Evolutionary conservation across 139 green algal species (phyloP).

Genomic region (Pycnococcus provasolii): DNA sequence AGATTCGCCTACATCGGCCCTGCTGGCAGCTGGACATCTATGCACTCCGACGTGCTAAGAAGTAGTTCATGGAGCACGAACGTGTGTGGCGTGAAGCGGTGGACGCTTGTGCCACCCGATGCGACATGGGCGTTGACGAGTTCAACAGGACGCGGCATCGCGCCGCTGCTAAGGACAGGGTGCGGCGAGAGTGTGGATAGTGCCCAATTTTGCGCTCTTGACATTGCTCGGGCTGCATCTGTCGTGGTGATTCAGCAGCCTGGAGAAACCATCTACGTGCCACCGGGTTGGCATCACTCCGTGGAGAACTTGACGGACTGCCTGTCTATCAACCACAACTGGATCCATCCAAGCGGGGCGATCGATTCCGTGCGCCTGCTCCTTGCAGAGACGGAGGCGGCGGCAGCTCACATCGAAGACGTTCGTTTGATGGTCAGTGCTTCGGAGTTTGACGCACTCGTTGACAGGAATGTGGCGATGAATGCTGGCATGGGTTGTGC

Average conservation of each 20-base stretch:
- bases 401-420: no score
- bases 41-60: conserved; percentile 79
- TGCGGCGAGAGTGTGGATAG: neutral
- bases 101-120: conserved; percentile 57
- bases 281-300: conserved; percentile 71
- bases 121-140: conserved; percentile 23
- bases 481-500: no score
- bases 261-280: conserved; percentile 76
- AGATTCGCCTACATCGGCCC: conserved; percentile 78
- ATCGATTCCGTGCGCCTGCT: no score
- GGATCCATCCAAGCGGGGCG: conserved; percentile 26
- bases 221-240: conserved; percentile 3
- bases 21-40: conserved; percentile 52
- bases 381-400: no score
- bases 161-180: neutral
- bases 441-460: no score
- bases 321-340: conserved; percentile 80
- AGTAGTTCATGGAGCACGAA: conserved; percentile 74
- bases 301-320: conserved; percentile 64
- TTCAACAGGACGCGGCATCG: neutral
- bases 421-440: no score
- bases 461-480: no score
- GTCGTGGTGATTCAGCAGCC: conserved; percentile 45
- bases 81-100: conserved; percentile 36
- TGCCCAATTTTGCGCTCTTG: neutral